Base-by-base conservation (phyloP, 805 yeast species). In the Hanseniaspora clermontiae region DNA sequence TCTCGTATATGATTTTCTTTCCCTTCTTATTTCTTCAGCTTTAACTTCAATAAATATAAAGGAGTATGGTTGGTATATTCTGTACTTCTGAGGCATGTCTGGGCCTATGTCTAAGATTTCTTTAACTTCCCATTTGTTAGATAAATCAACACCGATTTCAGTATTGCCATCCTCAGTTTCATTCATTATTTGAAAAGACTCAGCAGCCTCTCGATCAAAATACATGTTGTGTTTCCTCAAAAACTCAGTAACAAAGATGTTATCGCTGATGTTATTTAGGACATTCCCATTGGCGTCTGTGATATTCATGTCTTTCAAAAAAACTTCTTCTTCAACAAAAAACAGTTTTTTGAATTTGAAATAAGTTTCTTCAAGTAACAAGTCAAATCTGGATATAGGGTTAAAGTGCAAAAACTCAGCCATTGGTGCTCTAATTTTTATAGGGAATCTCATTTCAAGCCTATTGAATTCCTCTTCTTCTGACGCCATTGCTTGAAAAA, bases 361-460 rank as follows among this genome's bases (percentile, higher is more conserved):
- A 65, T 89, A 91, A 19, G 91, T 89, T 59, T 83, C 84, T 69
- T 93, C 98, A 3, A 90, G 96, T 39, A 93, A 74, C 59, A 79
- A 80, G 67, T 91, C 97, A 51, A 93, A 76, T 61, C 97, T 76
- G 38, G 95, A 81, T 14, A 81, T 81, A 12, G 84, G 77, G 61
- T 88, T 84, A 66, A 88, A 89, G 66, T 90, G 96, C 14, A 91
- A 76, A 61, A 77, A 81, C 61, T 95, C 72, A 27, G 95, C 77
- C n/a, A 93, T 85, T 11, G 96, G 98, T 64, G 87, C 96, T 64
- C 89, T 83, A 55, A 90, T 76, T 43, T 95, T 84, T 62, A 91
- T 95, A 5, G 98, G 98, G 67, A 93, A 93, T 64, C 79, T 78
- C 56, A 77, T 74, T 64, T 89, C 95, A 53, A 91, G 88, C 59